phyloP scores from a whole-genome alignment of 805 yeast species.

The Nematodospora valgi region DNA sequence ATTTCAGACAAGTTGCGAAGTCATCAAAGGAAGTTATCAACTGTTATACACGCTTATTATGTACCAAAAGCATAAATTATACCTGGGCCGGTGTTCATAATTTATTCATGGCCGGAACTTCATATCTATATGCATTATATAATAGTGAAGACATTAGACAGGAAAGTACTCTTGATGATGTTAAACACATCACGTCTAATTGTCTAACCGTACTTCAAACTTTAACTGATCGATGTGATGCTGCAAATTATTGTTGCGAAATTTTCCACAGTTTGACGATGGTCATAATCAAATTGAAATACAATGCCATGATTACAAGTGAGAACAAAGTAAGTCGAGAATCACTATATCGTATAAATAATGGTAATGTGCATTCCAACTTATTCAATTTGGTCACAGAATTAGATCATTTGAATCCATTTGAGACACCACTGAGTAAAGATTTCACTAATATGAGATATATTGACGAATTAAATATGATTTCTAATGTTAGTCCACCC shows the following conservation, averaged over 20 bases:
- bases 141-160: constrained; percentile 56
- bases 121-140: constrained; percentile 74
- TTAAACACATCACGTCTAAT: constrained; percentile 46
- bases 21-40: constrained; percentile 66
- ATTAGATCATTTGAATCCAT: constrained; percentile 7
- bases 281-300: constrained; percentile 63
- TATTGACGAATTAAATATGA: too few species aligned
- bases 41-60: constrained; percentile 56
- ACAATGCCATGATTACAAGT: constrained; percentile 13
- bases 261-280: constrained; percentile 69
- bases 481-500: background rate
- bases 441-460: too few species aligned
- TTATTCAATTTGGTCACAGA: constrained; percentile 31
- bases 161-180: constrained; percentile 42
- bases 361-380: constrained; percentile 37
- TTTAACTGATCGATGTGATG: constrained; percentile 68
- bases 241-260: constrained; percentile 69
- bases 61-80: constrained; percentile 64
- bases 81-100: constrained; percentile 95
- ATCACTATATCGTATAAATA: constrained; percentile 19
- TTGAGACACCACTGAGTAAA: too few species aligned
- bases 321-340: constrained; percentile 20
- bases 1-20: constrained; percentile 54
- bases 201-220: constrained; percentile 59
- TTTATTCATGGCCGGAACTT: constrained; percentile 83